Percentiles rank a stretch among this genome's conserved stretches.
phyloP scores from a whole-genome alignment of 352 stramenopile genomes.

The Blastocystis sp. region DNA sequence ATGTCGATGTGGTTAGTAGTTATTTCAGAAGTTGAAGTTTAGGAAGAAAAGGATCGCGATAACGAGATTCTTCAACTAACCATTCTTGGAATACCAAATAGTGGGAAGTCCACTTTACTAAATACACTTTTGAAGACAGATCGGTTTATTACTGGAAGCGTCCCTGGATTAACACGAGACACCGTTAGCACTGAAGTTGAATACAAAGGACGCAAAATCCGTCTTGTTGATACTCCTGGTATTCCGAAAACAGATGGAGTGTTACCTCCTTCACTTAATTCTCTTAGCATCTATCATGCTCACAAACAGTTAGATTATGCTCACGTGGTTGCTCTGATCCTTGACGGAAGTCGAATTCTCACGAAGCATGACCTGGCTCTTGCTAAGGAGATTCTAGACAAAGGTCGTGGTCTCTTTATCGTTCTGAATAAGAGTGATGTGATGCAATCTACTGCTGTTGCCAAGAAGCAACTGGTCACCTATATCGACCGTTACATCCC shows the following conservation, averaged over 20 bases:
- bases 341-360: conserved; percentile 69
- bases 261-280: conserved; percentile 64
- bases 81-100: conserved; percentile 74
- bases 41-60: conserved; percentile 45
- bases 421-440: conserved; percentile 72
- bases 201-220: conserved; percentile 70
- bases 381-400: conserved; percentile 68
- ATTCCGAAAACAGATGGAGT: conserved; percentile 68
- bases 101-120: conserved; percentile 75
- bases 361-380: conserved; percentile 71
- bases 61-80: conserved; percentile 70
- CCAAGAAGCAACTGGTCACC: conserved; percentile 27
- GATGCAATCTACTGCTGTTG: conserved; percentile 43
- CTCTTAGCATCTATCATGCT: conserved; percentile 66
- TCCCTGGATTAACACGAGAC: conserved; percentile 74
- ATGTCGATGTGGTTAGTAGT: neutral
- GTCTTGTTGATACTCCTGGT: conserved; percentile 74
- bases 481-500: conserved; percentile 46
- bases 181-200: conserved; percentile 73
- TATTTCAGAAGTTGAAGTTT: neutral
- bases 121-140: conserved; percentile 73
- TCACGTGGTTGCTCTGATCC: conserved; percentile 71
- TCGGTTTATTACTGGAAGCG: conserved; percentile 72
- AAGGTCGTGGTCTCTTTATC: conserved; percentile 71
- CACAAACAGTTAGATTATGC: conserved; percentile 69